Evolutionary conservation across 140 eudicot genomes (phyloP), one percentile per base, ranked within the genome.

Genomic region (Ambrosia hybrid): DNA sequence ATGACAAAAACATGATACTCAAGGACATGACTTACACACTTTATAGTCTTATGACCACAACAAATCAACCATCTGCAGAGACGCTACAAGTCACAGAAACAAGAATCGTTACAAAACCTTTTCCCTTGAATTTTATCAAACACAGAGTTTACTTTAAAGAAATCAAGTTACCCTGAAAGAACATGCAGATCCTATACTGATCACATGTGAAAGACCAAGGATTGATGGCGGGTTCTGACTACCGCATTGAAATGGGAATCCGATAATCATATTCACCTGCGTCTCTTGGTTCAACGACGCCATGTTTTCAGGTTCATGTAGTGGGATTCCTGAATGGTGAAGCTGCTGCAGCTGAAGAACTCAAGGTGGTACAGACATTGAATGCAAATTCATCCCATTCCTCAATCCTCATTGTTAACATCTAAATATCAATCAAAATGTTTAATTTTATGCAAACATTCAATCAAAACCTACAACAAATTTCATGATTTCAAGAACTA

Each of bases 361-460:
- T 70, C 83, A 90, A 33, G 65, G 65, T 14, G 92, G 95, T 39
- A 78, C 58, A 43, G 85, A 83, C 80, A 80, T 68, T 14, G 93
- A 91, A 66, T 88, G 81, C 58, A 88, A 71, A 80, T 78, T 88
- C 6, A 91, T 65, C 9, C 97, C 93, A 15, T 91, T n/a, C n/a
- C n/a, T n/a, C n/a, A n/a, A n/a, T 86, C 51, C 89, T 84, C 96
- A 84, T 82, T 41, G 97, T 88, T 64, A 91, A 72, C 97, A 91
- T 85, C 96, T 91, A 79, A 43, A 76, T 10, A 45, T 65, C 8
- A n/a, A 78, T 34, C 49, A 57, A 16, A 26, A 16, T 11, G 45
- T 63, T 78, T 3, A 2, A 7, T 71, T 12, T 9, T 68, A 17
- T 3, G 4, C 0, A 2, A 15, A 59, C 36, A 51, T 9, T 26